These are phyloP conservation scores for Rhizophagus sp. DNA, from an alignment of 192 early-diverging fungal genomes.

Conservation along the genomic window DNA sequence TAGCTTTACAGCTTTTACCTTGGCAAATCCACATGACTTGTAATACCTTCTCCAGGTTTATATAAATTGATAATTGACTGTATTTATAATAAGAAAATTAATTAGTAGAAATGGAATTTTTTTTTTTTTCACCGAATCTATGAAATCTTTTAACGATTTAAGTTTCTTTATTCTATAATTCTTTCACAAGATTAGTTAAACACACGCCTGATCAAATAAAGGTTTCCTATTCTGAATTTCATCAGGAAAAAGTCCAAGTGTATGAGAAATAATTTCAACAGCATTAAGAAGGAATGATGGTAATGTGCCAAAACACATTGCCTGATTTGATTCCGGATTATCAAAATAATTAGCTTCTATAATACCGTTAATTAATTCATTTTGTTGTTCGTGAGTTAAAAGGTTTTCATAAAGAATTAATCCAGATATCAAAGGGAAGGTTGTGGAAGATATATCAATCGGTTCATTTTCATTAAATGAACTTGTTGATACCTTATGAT, in stretches of 20 bases:
- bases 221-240: slow-evolving; percentile 33
- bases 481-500: neutral
- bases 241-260: slow-evolving; percentile 27
- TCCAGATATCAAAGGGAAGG: slow-evolving; percentile 30
- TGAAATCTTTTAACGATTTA: neutral
- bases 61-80: slow-evolving; percentile 42
- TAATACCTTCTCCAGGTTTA: slow-evolving; percentile 41
- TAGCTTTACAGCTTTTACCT: slow-evolving; percentile 19
- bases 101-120: neutral
- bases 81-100: neutral
- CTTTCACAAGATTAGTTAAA: neutral
- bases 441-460: neutral
- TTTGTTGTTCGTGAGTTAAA: slow-evolving; percentile 39
- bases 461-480: neutral
- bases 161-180: neutral
- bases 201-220: slow-evolving; percentile 43
- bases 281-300: slow-evolving; percentile 27
- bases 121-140: too few relatives aligned
- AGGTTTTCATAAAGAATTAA: slow-evolving; percentile 30
- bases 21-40: slow-evolving; percentile 41
- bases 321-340: slow-evolving; percentile 34
- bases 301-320: slow-evolving; percentile 44
- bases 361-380: slow-evolving; percentile 27
- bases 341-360: slow-evolving; percentile 34
- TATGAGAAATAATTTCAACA: neutral